Evolutionary conservation across 345 rosid genomes (phyloP), one percentile per base, ranked within the genome.

Genomic region (Raphanus raphanistrum): DNA sequence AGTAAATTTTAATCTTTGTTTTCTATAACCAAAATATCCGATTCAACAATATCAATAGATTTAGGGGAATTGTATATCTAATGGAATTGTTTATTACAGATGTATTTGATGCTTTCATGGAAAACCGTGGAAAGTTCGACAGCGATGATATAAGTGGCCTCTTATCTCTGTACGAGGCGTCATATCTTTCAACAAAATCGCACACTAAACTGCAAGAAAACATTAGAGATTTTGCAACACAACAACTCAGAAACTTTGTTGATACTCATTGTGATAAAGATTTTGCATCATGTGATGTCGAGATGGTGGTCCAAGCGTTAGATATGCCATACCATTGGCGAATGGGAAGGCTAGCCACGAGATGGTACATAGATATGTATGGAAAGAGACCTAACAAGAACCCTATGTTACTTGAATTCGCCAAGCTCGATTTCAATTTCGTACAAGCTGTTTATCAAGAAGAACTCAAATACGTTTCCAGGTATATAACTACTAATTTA

Each of bases 81-180:
- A 7, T 5, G 3, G 31, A 5, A n/a, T 62, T 33, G 4, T 50
- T 10, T 28, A 8, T 55, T 27, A 9, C 82, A 84, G 87, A 81
- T 70, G 50, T 77, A 27, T 82, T 78, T 12, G 72, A 72, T 43
- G 25, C 80, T 16, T 60, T 74, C 4, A 85, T 79, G 77, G 77
- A 77, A 50, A 82, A 57, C 16, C 70, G 77, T 32, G 75, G 35
- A 3, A 38, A 73, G 67, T 68, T 43, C 15, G 69, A 66, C 8
- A 31, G 0, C 1, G 5, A 12, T 6, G 83, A 81, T 15, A 68
- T 73, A 5, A 32, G 29, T 26, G 88, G 79, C 21, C 5, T 82
- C 64, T 45, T 81, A 15, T 69, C 79, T 28, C 81, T 88, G 4
- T 86, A 84, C 21, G 86, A 86, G 58, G 85, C 84, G 0, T 63